Evolutionary conservation across 129 eudicot genomes (phyloP).

Genomic region (Mikania micrantha): DNA sequence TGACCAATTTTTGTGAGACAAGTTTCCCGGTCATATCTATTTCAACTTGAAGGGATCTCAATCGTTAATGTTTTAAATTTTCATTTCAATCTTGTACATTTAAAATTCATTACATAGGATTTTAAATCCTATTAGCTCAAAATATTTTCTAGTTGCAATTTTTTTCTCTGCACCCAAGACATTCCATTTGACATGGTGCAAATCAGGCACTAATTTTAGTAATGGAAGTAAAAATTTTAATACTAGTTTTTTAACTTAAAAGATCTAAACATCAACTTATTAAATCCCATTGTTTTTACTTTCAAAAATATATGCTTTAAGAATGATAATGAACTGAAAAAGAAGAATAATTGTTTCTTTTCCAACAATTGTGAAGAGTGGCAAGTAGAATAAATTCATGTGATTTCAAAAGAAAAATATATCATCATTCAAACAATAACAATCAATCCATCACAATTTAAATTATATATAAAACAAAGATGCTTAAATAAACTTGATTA

Average conservation of each 20-base stretch:
- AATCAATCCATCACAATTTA: constrained; percentile 1
- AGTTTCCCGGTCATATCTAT: not conserved
- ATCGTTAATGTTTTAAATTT: not conserved
- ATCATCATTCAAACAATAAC: constrained; percentile 9
- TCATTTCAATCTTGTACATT: no score
- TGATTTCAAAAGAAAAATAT: constrained; percentile 14
- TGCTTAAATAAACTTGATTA: constrained; percentile 13
- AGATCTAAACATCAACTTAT: not conserved
- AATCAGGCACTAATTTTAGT: no score
- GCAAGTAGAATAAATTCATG: constrained; percentile 28
- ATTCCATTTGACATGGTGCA: no score
- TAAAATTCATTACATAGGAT: no score
- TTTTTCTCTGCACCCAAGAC: not conserved
- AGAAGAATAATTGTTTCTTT: constrained; percentile 14
- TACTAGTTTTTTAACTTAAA: no score
- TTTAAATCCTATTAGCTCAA: no score
- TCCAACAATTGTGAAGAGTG: constrained; percentile 6
- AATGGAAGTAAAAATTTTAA: no score
- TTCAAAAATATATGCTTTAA: constrained; percentile 13
- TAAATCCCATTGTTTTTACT: not conserved
- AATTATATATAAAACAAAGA: constrained; percentile 11
- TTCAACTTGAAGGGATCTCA: not conserved
- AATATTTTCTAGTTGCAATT: no score
- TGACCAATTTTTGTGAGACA: not conserved
- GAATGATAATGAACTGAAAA: constrained; percentile 6